These are phyloP conservation scores for Xylaria venustula DNA, from an alignment of 495 filamentous ascomycete genomes.

Conservation along the genomic window DNA sequence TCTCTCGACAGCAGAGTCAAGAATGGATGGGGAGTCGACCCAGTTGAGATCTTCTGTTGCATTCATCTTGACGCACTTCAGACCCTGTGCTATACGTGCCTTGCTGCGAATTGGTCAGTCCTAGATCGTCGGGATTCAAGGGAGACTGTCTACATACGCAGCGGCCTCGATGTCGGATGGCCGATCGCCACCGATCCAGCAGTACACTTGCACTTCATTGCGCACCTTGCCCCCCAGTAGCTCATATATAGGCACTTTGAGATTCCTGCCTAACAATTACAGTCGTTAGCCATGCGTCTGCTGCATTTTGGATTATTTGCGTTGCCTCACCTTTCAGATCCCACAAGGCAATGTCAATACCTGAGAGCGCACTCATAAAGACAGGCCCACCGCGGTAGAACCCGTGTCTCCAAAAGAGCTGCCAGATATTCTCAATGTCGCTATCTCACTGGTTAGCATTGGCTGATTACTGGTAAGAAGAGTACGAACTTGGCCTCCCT, in stretches of 20 bases:
- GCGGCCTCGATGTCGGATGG: constrained; percentile 64
- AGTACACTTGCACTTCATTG: constrained; percentile 69
- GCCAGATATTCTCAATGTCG: constrained; percentile 79
- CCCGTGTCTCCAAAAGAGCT: constrained; percentile 61
- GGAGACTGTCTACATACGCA: constrained; percentile 49
- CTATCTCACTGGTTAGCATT: constrained; percentile 35
- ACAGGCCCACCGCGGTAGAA: constrained; percentile 79
- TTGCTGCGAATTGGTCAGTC: constrained; percentile 34
- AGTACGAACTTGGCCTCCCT: constrained; percentile 58
- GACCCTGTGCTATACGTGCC: constrained; percentile 64
- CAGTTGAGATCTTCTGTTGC: constrained; percentile 74
- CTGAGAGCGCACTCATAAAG: constrained; percentile 74
- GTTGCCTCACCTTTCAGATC: constrained; percentile 56
- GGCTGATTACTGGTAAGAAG: background rate
- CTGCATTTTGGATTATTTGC: background rate
- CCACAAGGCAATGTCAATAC: constrained; percentile 79
- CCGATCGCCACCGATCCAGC: constrained; percentile 78
- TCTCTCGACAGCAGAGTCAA: constrained; percentile 62
- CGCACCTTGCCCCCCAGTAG: constrained; percentile 73
- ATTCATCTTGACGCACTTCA: constrained; percentile 75
- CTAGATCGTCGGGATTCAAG: background rate
- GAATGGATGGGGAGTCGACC: constrained; percentile 66
- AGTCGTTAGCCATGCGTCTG: too few species aligned
- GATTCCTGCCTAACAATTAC: constrained; percentile 35
- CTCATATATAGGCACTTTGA: constrained; percentile 68